These are phyloP conservation scores for Cercospora nicotianae DNA, from an alignment of 2,329 filamentous ascomycete genomes.

Conservation along the genomic window DNA sequence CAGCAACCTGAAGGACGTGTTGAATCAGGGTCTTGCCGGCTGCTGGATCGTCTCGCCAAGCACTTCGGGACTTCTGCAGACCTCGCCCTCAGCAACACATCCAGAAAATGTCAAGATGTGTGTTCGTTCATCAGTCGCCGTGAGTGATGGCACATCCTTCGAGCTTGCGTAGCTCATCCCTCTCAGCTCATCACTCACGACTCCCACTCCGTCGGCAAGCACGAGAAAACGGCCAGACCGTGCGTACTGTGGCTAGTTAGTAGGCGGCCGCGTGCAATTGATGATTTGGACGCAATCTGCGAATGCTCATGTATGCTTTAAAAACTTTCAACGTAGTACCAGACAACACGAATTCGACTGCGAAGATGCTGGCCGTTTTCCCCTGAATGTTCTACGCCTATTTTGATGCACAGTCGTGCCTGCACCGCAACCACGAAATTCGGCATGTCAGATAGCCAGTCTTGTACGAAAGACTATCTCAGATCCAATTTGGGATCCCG, in stretches of 20 bases:
- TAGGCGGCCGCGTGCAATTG: neutral
- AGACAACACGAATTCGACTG: neutral
- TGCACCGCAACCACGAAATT: neutral
- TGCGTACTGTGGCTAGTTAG: neutral
- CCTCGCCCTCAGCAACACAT: neutral
- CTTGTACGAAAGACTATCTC: neutral
- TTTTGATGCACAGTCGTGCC: neutral
- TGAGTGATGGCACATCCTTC: neutral
- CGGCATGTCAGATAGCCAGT: neutral
- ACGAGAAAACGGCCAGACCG: neutral
- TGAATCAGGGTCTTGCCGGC: conserved; percentile 1
- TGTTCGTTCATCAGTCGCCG: neutral
- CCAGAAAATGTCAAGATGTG: neutral
- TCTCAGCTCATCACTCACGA: neutral
- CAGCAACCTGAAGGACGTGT: neutral
- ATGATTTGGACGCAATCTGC: neutral
- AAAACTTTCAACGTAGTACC: neutral
- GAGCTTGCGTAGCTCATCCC: neutral
- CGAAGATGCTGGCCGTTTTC: neutral
- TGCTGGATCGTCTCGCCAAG: neutral
- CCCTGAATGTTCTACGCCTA: neutral
- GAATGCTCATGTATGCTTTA: neutral
- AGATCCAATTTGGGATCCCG: too few relatives aligned
- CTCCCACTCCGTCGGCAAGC: neutral
- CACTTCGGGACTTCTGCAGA: neutral